These are phyloP conservation scores for Pulveroboletus sp. DNA, from an alignment of 768 basidiomycete species.

Conservation along the genomic window DNA sequence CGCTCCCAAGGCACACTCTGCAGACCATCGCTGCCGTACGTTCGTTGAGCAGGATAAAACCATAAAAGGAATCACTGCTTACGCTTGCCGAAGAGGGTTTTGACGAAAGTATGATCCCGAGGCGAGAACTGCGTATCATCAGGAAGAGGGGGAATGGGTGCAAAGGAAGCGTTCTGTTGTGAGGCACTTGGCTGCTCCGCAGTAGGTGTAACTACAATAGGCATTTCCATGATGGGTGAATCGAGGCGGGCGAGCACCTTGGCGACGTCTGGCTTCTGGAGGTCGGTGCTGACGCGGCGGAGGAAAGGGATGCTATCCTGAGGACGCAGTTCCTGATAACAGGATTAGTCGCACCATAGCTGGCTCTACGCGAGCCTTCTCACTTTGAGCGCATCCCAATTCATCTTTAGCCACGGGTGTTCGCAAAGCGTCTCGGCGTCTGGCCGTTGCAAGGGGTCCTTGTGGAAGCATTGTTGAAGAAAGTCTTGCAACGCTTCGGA, in stretches of 20 bases:
- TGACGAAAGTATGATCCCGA: conserved; percentile 80
- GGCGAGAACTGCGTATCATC: conserved; percentile 47
- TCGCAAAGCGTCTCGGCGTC: conserved; percentile 82
- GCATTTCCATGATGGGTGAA: conserved; percentile 27
- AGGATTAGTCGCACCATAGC: neutral
- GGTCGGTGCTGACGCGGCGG: conserved; percentile 82
- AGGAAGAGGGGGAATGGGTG: conserved; percentile 27
- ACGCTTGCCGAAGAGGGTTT: conserved; percentile 93
- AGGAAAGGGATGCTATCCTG: conserved; percentile 96
- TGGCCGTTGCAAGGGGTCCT: conserved; percentile 80
- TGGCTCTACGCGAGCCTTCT: conserved; percentile 8
- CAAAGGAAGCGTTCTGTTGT: conserved; percentile 37
- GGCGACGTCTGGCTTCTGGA: conserved; percentile 66
- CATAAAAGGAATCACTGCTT: conserved; percentile 31
- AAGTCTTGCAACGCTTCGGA: conserved; percentile 79
- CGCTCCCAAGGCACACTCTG: conserved; percentile 71
- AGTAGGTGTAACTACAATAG: conserved; percentile 44
- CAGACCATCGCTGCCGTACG: conserved; percentile 69
- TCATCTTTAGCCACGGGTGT: conserved; percentile 84
- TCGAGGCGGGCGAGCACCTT: conserved; percentile 48
- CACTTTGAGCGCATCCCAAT: conserved; percentile 79
- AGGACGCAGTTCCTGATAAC: conserved; percentile 67
- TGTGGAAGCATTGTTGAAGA: conserved; percentile 83
- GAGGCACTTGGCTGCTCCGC: conserved; percentile 39
- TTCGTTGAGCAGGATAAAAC: conserved; percentile 7